A percentile compares a stretch with the other conserved stretches of the same genome.
Evolutionary conservation across 257 asterid species (phyloP).

Genomic region (Eucommia ulmoides): DNA sequence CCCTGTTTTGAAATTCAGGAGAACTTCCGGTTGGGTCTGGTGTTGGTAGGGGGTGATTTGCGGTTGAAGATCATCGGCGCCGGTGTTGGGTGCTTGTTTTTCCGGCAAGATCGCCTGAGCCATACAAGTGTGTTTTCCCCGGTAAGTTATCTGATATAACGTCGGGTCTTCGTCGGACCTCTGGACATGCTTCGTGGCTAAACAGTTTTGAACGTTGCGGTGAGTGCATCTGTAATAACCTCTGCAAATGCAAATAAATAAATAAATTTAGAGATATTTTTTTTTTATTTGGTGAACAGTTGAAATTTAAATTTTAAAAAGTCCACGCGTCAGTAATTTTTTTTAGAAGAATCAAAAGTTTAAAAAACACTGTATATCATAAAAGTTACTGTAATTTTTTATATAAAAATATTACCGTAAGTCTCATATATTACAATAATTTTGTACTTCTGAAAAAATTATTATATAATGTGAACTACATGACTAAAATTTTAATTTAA

Average conservation of each 20-base stretch:
- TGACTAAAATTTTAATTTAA: too few species aligned
- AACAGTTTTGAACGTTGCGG: constrained; percentile 21
- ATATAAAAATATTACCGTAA: too few species aligned
- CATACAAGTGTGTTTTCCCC: constrained; percentile 31
- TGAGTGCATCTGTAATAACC: constrained; percentile 39
- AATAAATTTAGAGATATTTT: neutral
- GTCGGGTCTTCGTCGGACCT: constrained; percentile 32
- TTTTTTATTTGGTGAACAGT: too few species aligned
- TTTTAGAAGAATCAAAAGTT: too few species aligned
- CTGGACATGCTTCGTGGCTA: constrained; percentile 39
- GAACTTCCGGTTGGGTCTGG: constrained; percentile 12
- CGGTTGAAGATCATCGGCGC: neutral
- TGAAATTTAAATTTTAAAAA: too few species aligned
- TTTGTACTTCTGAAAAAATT: too few species aligned
- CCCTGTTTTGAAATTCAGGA: constrained; percentile 27
- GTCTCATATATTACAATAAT: too few species aligned
- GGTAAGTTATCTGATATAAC: constrained; percentile 19
- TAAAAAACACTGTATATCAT: too few species aligned
- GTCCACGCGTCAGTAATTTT: too few species aligned
- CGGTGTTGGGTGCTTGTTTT: neutral
- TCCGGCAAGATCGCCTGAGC: neutral
- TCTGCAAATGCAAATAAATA: constrained; percentile 24
- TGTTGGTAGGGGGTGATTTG: neutral
- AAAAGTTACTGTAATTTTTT: too few species aligned
- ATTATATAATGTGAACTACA: too few species aligned